These are phyloP conservation scores for Penicillium sp. DNA, from an alignment of 2,329 filamentous ascomycete species.

Conservation along the genomic window DNA sequence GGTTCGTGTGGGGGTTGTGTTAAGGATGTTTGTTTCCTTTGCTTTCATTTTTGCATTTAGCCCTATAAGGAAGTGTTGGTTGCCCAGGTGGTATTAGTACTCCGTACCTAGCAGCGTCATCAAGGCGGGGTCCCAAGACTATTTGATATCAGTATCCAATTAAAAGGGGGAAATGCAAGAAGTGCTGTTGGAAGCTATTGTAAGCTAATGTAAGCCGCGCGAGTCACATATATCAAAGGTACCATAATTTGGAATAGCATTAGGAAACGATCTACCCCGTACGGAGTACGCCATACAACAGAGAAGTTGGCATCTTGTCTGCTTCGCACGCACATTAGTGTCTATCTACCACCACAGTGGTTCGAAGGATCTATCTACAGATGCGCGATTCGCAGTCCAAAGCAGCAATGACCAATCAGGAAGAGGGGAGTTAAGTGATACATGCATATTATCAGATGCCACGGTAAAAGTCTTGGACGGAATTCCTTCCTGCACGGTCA, in stretches of 20 bases:
- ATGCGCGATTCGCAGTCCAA: slow-evolving; percentile 10
- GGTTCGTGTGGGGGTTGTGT: background rate
- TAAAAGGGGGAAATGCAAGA: background rate
- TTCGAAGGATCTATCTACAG: background rate
- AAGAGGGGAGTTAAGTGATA: too few relatives aligned
- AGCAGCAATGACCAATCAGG: slow-evolving; percentile 8
- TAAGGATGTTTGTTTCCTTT: background rate
- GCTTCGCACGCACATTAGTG: background rate
- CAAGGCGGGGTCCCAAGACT: background rate
- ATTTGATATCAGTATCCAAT: background rate
- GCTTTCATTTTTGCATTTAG: background rate
- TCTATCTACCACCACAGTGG: background rate
- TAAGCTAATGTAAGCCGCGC: background rate
- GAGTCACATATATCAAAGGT: background rate
- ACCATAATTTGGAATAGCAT: background rate
- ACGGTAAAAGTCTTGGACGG: background rate
- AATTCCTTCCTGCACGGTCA: background rate
- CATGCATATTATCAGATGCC: background rate
- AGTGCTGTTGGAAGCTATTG: background rate
- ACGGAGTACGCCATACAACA: background rate
- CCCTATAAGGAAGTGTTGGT: background rate
- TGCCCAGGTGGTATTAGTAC: too few relatives aligned
- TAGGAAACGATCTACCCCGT: background rate
- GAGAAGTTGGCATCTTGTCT: too few relatives aligned
- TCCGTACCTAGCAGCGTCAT: background rate